Conservation (phyloP, 495 filamentous ascomycete genomes). For the Penicillium goetzii region DNA sequence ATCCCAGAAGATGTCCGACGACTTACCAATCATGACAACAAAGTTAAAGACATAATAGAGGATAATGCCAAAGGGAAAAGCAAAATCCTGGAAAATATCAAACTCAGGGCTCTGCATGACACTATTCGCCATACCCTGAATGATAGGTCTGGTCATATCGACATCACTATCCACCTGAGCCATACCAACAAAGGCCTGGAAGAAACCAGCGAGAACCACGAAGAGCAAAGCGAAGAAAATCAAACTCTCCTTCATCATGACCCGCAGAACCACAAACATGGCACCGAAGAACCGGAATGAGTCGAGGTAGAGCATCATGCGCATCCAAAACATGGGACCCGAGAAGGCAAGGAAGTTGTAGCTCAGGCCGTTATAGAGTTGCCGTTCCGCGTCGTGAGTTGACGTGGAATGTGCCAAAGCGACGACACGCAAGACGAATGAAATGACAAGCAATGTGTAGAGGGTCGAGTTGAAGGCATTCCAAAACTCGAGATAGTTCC, state of each 20-base stretch:
- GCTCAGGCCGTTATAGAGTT: conserved; percentile 72
- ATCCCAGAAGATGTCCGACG: conserved; percentile 10
- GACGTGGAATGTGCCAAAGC: conserved; percentile 66
- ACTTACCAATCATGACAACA: conserved; percentile 78
- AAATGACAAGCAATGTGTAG: conserved; percentile 75
- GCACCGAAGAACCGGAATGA: conserved; percentile 94
- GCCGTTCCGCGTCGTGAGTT: conserved; percentile 56
- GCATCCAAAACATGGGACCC: conserved; percentile 96
- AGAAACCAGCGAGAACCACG: conserved; percentile 85
- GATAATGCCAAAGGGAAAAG: conserved; percentile 80
- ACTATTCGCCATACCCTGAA: conserved; percentile 88
- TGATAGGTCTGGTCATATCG: conserved; percentile 68
- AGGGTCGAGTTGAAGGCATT: conserved; percentile 88
- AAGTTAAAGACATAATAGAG: conserved; percentile 97
- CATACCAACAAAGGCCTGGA: conserved; percentile 94
- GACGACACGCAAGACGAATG: conserved; percentile 75
- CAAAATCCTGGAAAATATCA: conserved; percentile 78
- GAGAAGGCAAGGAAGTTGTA: conserved; percentile 93
- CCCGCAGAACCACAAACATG: conserved; percentile 95
- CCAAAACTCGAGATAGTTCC: conserved; percentile 91
- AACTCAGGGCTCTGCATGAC: conserved; percentile 93
- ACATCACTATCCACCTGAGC: conserved; percentile 75
- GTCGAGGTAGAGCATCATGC: conserved; percentile 91
- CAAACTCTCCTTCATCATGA: conserved; percentile 98
- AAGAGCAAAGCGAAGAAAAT: conserved; percentile 96